Conservation (phyloP, 768 basidiomycete genomes). For the Crepidotus variabilis region DNA sequence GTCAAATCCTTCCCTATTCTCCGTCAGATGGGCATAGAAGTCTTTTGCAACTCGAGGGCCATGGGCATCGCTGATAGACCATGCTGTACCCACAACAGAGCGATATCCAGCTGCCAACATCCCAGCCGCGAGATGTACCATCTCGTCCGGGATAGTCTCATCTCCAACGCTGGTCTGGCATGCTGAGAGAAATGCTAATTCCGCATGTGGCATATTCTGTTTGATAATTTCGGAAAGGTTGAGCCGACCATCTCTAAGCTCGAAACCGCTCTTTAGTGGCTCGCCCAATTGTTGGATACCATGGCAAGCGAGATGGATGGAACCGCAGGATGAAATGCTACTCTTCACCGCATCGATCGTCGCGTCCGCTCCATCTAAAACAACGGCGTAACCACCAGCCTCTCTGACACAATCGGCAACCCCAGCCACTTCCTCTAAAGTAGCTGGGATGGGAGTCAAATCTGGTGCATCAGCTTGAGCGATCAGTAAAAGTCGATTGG, state of each 20-base stretch:
- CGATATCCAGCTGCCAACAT: slow-evolving; percentile 24
- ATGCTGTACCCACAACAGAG: slow-evolving; percentile 6
- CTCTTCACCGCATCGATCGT: slow-evolving; percentile 6
- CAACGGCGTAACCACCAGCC: not conserved
- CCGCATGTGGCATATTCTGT: slow-evolving; percentile 15
- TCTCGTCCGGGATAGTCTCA: slow-evolving; percentile 27
- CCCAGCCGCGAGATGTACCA: slow-evolving; percentile 35
- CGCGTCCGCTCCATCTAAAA: slow-evolving; percentile 7
- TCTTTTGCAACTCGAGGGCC: not conserved
- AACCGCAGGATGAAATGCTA: slow-evolving; percentile 3
- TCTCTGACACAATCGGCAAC: not conserved
- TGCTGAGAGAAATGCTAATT: slow-evolving; percentile 39
- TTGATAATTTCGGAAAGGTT: slow-evolving; percentile 18
- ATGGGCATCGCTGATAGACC: slow-evolving; percentile 5
- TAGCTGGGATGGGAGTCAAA: slow-evolving; percentile 3
- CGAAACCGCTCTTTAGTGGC: slow-evolving; percentile 25
- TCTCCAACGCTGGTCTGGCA: slow-evolving; percentile 34
- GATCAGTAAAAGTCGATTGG: slow-evolving; percentile 6
- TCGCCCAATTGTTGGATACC: slow-evolving; percentile 22
- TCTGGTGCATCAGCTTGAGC: slow-evolving; percentile 10
- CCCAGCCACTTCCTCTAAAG: not conserved
- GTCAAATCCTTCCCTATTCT: not conserved
- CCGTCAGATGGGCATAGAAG: not conserved
- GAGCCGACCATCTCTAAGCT: slow-evolving; percentile 18
- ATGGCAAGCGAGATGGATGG: slow-evolving; percentile 36